These are phyloP conservation scores for Alternaria gaisen DNA, from an alignment of 2,329 filamentous ascomycete species.

Conservation along the genomic window DNA sequence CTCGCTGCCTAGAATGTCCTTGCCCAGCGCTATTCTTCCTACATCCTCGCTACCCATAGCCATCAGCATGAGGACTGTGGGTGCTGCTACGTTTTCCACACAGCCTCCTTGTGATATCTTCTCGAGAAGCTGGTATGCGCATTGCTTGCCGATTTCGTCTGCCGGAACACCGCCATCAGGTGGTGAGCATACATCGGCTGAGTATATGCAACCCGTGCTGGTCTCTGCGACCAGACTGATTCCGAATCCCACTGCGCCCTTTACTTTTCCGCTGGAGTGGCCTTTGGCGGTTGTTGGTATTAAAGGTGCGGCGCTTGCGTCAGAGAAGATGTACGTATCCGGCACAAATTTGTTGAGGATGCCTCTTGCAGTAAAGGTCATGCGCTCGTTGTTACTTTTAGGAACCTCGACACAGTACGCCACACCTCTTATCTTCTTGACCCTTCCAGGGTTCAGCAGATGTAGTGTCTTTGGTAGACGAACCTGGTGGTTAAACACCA, in stretches of 20 bases:
- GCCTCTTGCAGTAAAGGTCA: constrained; percentile 90
- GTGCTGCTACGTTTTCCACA: constrained; percentile 74
- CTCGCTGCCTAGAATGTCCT: constrained; percentile 82
- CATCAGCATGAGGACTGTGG: constrained; percentile 87
- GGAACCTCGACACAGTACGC: constrained; percentile 93
- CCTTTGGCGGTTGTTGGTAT: constrained; percentile 75
- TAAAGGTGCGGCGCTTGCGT: constrained; percentile 68
- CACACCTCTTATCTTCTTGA: constrained; percentile 90
- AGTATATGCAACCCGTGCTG: constrained; percentile 86
- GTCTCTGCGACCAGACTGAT: constrained; percentile 90
- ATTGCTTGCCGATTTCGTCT: constrained; percentile 88
- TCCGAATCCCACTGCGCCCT: constrained; percentile 88
- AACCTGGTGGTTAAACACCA: constrained; percentile 92
- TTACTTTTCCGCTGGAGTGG: constrained; percentile 61
- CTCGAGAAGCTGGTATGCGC: constrained; percentile 89
- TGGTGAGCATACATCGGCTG: constrained; percentile 80
- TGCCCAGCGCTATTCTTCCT: constrained; percentile 81
- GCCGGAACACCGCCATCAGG: constrained; percentile 82
- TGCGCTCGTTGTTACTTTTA: constrained; percentile 90
- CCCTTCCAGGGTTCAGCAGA: constrained; percentile 80
- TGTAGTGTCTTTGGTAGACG: constrained; percentile 94
- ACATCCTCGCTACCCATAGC: constrained; percentile 98
- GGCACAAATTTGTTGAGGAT: constrained; percentile 83
- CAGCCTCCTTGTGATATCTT: constrained; percentile 84
- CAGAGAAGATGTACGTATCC: constrained; percentile 88